Conservation (phyloP, 164 flowering plant species). For the Buxus sempervirens region DNA sequence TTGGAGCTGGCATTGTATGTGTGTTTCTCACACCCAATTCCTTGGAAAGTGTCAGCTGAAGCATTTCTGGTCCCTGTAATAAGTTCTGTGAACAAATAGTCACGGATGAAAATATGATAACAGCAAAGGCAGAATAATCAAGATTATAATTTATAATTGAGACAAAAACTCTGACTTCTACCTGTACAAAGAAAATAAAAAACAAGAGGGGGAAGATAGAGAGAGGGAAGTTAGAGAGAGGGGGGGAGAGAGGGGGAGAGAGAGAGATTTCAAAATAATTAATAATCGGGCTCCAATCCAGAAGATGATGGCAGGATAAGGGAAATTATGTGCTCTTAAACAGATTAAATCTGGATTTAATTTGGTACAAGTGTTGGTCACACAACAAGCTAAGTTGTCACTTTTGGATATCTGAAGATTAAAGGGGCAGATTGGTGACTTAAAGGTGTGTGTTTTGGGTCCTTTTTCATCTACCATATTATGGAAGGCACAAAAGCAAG, state of each 20-base stretch:
- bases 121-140: background rate
- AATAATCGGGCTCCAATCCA: background rate
- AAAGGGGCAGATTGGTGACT: no score
- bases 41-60: conserved; percentile 31
- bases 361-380: no score
- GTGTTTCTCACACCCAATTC: conserved; percentile 33
- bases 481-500: background rate
- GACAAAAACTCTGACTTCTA: background rate
- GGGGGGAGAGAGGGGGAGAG: no score
- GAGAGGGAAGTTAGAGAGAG: no score
- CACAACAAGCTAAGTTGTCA: no score
- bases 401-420: no score
- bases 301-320: background rate
- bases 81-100: conserved; percentile 29
- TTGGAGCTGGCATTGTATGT: conserved; percentile 59
- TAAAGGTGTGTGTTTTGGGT: background rate
- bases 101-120: background rate
- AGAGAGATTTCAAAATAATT: background rate
- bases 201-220: background rate
- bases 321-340: background rate
- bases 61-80: conserved; percentile 49
- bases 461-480: background rate
- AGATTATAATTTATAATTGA: background rate
- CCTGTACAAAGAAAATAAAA: background rate
- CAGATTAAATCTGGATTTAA: background rate